Percentiles rank a stretch among this genome's conserved stretches.
Conservation (phyloP, 1,284 basidiomycete species). For the Leccinum huronense region DNA sequence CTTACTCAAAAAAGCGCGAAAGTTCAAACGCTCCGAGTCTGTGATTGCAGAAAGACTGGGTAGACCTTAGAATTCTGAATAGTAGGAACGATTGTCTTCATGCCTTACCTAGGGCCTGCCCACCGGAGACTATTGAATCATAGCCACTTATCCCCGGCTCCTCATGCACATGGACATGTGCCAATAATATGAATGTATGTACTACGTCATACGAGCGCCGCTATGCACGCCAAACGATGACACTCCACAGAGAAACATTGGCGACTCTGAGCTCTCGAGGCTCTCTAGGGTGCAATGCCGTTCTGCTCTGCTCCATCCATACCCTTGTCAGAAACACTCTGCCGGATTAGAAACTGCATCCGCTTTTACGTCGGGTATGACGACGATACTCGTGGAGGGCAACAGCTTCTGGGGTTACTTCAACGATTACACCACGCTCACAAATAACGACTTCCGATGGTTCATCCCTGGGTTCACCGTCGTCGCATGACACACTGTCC, state of each 20-base stretch:
- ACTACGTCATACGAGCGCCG: not conserved
- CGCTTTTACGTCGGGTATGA: too few species aligned
- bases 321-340: conserved; percentile 24
- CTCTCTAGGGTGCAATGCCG: conserved; percentile 2
- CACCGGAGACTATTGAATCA: too few species aligned
- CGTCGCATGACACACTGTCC: not conserved
- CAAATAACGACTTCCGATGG: conserved; percentile 30
- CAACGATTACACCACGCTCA: conserved; percentile 14
- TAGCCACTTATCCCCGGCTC: too few species aligned
- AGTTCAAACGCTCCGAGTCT: too few species aligned
- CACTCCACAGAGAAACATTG: not conserved
- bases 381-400: not conserved
- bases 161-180: too few species aligned
- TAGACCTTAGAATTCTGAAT: too few species aligned
- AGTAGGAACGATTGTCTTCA: too few species aligned
- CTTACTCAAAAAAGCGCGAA: too few species aligned
- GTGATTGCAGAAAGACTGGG: too few species aligned
- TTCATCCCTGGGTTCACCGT: conserved; percentile 29
- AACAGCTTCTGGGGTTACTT: not conserved
- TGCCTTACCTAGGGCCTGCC: too few species aligned
- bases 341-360: conserved; percentile 15
- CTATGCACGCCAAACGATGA: not conserved
- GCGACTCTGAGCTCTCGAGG: not conserved
- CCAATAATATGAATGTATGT: not conserved
- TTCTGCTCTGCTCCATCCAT: not conserved